Evolutionary conservation across 1,284 basidiomycete species (phyloP), one percentile per base, ranked within the genome.

Genomic region (Ustilago nuda): DNA sequence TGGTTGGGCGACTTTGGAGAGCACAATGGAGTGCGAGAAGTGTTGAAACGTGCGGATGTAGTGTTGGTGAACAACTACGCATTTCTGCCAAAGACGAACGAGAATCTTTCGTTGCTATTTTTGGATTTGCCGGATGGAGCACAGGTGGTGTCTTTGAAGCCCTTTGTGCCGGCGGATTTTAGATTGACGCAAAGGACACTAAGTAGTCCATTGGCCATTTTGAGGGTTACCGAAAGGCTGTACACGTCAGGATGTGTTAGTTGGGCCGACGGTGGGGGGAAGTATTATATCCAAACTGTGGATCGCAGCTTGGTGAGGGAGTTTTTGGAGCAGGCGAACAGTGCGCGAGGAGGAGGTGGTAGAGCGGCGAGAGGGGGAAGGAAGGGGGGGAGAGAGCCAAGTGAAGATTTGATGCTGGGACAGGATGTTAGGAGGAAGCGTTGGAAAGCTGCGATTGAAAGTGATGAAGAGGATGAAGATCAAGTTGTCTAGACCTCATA

Each of bases 21-120:
- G 6, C 75, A 87, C 66, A 15, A 79, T 76, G 35, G 86, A 85
- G 32, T 86, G 68, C 3, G 84, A 72, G 61, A 68, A 17, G 79
- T 86, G 23, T 72, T 89, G 27, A 76, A 83, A 30, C 78, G 86
- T 33, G 89, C 89, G 1, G 89, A 89, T 79, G 87, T 89, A 0
- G 87, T 90, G 77, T 82, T 90, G 46, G 88, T 89, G 68, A 90
- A 90, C 84, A 90, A 90, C 71, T 85, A 85, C 61, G 84, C 84
- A 1, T 85, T 85, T 82, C 87, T 88, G 1, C 87, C 89, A 0
- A 75, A 84, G 3, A 87, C 89, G 12, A 90, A 90, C 80, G 87
- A 88, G 37, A 86, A 87, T 30, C 86, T 90, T 15, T 87, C 87
- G 4, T 82, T 89, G 35, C 83, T 89, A 51, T 90, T 90, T 81